Conservation (phyloP, 2,329 filamentous ascomycete genomes). For the Sporothrix humicola region DNA sequence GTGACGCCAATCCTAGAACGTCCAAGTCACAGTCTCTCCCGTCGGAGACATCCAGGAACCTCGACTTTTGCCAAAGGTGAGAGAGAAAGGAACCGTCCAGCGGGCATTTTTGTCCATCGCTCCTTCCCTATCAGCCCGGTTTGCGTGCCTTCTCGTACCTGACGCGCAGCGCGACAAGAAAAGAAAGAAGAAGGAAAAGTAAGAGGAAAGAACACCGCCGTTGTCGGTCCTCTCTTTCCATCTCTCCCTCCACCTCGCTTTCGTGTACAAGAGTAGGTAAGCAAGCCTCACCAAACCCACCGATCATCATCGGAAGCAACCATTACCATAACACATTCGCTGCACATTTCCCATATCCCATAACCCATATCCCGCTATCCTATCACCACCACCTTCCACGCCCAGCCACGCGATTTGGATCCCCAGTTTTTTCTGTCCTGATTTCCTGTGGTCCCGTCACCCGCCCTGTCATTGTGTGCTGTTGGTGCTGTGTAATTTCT, state of each 20-base stretch:
- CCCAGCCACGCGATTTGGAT: conserved; percentile 35
- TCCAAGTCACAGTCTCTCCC: not conserved
- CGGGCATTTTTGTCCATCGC: not conserved
- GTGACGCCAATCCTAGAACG: conserved; percentile 22
- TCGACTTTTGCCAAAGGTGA: not conserved
- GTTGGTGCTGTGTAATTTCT: conserved; percentile 21
- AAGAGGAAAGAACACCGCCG: conserved; percentile 19
- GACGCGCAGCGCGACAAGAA: conserved; percentile 14
- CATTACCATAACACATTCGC: not conserved
- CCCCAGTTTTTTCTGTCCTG: not conserved
- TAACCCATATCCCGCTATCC: not conserved
- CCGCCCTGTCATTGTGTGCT: conserved; percentile 5
- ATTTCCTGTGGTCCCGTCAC: not conserved
- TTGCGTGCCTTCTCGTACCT: not conserved
- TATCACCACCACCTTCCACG: not conserved
- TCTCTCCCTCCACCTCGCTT: not conserved
- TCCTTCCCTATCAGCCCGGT: not conserved
- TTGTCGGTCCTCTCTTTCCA: not conserved
- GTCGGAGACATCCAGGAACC: conserved; percentile 13
- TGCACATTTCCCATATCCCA: not conserved
- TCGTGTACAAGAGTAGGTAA: not conserved
- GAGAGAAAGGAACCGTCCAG: not conserved
- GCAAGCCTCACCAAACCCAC: conserved; percentile 1
- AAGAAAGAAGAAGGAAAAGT: not conserved
- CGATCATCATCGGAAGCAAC: conserved; percentile 10